Evolutionary conservation across 2,329 filamentous ascomycete species (phyloP).

Genomic region (Cercospora sesami): DNA sequence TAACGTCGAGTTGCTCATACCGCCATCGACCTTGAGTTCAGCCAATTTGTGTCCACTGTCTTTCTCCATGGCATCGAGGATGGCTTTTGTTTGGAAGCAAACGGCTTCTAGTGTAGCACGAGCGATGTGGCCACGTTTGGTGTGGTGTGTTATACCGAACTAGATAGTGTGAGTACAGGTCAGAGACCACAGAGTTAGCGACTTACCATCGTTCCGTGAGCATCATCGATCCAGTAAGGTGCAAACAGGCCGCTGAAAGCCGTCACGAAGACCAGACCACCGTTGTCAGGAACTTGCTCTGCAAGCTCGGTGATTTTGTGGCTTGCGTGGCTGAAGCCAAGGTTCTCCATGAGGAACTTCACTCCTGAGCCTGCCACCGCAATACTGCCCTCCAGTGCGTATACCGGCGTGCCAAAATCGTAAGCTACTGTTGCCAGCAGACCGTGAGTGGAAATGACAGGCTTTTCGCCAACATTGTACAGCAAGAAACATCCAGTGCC

Average conservation of each 20-base stretch:
- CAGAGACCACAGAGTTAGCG: no score
- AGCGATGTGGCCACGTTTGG: constrained; percentile 80
- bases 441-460: constrained; percentile 80
- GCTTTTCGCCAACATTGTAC: constrained; percentile 82
- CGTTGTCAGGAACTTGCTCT: constrained; percentile 68
- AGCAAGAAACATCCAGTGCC: constrained; percentile 87
- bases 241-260: constrained; percentile 90
- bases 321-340: constrained; percentile 63
- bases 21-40: constrained; percentile 80
- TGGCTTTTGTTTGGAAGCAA: constrained; percentile 90
- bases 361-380: constrained; percentile 77
- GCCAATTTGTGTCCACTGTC: constrained; percentile 76
- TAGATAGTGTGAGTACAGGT: constrained; percentile 7
- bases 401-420: constrained; percentile 71
- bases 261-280: constrained; percentile 81
- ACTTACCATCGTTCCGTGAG: constrained; percentile 70
- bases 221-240: constrained; percentile 93
- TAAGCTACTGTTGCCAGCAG: constrained; percentile 85
- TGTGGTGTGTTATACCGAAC: constrained; percentile 59
- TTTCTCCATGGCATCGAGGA: constrained; percentile 86
- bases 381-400: constrained; percentile 78
- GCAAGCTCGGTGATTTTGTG: constrained; percentile 66
- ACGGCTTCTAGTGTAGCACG: constrained; percentile 87
- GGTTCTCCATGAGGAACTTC: constrained; percentile 68
- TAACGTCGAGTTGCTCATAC: constrained; percentile 83